Conservation (phyloP, 2,329 filamentous ascomycete genomes). For the Tricladium varicosporioides region DNA sequence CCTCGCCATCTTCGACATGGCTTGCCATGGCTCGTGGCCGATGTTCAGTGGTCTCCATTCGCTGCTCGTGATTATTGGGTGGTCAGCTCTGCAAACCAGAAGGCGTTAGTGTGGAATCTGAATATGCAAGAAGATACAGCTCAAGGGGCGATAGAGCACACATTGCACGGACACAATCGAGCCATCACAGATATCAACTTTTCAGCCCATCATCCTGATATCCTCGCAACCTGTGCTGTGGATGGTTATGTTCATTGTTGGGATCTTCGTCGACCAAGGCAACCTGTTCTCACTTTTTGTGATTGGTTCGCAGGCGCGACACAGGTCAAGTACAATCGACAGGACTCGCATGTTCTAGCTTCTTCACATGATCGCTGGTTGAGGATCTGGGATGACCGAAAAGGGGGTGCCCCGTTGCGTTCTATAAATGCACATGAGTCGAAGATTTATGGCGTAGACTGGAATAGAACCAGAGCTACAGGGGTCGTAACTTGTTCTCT, state of each 20-base stretch:
- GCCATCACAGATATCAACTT: conserved; percentile 98
- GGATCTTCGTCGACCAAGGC: conserved; percentile 74
- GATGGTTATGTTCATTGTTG: conserved; percentile 93
- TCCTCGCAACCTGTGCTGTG: conserved; percentile 85
- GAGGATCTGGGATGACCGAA: conserved; percentile 86
- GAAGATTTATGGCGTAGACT: conserved; percentile 94
- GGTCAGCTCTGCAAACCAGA: conserved; percentile 90
- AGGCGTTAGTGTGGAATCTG: conserved; percentile 91
- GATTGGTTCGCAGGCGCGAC: conserved; percentile 94
- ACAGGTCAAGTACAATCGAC: conserved; percentile 92
- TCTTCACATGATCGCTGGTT: conserved; percentile 87
- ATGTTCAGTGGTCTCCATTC: conserved; percentile 97
- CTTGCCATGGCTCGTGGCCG: conserved; percentile 90
- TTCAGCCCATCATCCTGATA: conserved; percentile 85
- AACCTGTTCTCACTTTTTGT: conserved; percentile 77
- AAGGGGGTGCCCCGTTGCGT: conserved; percentile 72
- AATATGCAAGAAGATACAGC: conserved; percentile 67
- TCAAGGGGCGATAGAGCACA: conserved; percentile 75
- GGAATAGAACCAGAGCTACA: conserved; percentile 75
- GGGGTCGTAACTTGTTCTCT: conserved; percentile 84
- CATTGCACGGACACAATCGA: conserved; percentile 78
- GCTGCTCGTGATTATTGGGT: conserved; percentile 89
- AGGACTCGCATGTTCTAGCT: conserved; percentile 81
- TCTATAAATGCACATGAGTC: conserved; percentile 87
- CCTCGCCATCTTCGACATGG: conserved; percentile 83